A percentile compares a stretch with the other conserved stretches of the same genome.
phyloP scores from a whole-genome alignment of 495 filamentous ascomycete genomes.

The Glonium stellatum region DNA sequence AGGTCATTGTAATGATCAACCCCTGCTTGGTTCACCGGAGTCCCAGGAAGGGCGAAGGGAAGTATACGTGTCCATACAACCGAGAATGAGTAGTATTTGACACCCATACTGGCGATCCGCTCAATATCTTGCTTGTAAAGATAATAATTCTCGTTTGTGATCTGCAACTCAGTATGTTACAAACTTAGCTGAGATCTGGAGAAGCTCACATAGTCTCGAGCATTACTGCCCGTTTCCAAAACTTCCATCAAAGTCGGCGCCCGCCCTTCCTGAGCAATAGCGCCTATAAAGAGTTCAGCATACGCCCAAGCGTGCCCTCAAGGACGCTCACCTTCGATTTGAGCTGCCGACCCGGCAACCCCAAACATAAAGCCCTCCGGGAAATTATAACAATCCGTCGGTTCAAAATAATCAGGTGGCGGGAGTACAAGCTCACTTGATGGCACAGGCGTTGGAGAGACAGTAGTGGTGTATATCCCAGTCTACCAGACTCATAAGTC shows the following conservation, averaged over 20 bases:
- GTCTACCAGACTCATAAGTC: background rate
- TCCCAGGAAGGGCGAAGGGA: conserved; percentile 40
- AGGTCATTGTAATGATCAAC: conserved; percentile 44
- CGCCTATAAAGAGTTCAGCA: conserved; percentile 12
- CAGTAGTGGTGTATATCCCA: conserved; percentile 16
- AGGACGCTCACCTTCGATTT: conserved; percentile 20
- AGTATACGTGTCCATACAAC: conserved; percentile 44
- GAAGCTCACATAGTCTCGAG: background rate
- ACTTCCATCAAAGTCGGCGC: conserved; percentile 35
- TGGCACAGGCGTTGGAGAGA: conserved; percentile 11
- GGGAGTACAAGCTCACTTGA: conserved; percentile 16
- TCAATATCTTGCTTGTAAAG: conserved; percentile 49
- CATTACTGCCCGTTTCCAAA: conserved; percentile 10
- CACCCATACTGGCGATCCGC: conserved; percentile 43
- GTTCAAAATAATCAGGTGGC: conserved; percentile 17
- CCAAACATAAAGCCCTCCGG: conserved; percentile 29
- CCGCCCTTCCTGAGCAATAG: conserved; percentile 25
- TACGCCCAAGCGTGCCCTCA: background rate
- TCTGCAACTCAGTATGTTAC: conserved; percentile 27
- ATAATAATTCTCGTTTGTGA: conserved; percentile 45
- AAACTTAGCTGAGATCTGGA: conserved; percentile 15
- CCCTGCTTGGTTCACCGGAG: conserved; percentile 41
- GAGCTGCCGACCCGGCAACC: conserved; percentile 28
- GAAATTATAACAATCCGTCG: conserved; percentile 22
- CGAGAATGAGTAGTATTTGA: conserved; percentile 44